Base-by-base conservation (phyloP, 805 yeast genomes). In the Nematodospora valgi region DNA sequence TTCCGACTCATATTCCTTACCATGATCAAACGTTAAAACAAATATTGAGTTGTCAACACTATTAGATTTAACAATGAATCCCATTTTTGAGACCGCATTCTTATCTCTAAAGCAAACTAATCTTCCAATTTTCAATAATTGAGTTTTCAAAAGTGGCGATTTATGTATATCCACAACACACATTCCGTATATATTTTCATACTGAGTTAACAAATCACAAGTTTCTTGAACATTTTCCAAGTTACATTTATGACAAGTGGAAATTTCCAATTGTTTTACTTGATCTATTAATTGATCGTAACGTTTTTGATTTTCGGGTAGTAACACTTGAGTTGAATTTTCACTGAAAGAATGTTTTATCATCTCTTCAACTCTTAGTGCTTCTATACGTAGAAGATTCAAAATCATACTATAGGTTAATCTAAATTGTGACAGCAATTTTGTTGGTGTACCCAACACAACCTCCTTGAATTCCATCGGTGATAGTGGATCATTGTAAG, bases 311-410 rank as follows among this genome's bases (percentile, higher is more conserved):
- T 86, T 93, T 44, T 88, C 94, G 0, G 97, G 97, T 34, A 87
- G 62, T 46, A 89, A 61, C 0, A 87, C 76, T 54, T 91, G 97
- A 1, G 89, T 73, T 0, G 89, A 71, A 51, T 93, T 89, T 54
- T 93, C 98, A 60, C 94, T 78, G 59, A 93, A 93, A 0, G 97
- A 88, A 44, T 91, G 85, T 54, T 89, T 91, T 49, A 93, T 91
- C 95, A 93, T 93, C 56, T 93, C 98, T 54, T 93, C 98, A n/a
- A 93, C 98, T 48, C 83, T 77, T 43, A 93, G 66, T 0, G 98
- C 97, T 57, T 93, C 98, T 39, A 93, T 88, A 55, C 98, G 76
- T 46, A 93, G 68, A 42, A 93, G 62, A 52, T 91, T 93, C 55
- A 93, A 70, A 46, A 89, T 91, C 98, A 93, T 93, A 48, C 85